phyloP scores from a whole-genome alignment of 140 eudicot species.

The Senecio squalidus region DNA sequence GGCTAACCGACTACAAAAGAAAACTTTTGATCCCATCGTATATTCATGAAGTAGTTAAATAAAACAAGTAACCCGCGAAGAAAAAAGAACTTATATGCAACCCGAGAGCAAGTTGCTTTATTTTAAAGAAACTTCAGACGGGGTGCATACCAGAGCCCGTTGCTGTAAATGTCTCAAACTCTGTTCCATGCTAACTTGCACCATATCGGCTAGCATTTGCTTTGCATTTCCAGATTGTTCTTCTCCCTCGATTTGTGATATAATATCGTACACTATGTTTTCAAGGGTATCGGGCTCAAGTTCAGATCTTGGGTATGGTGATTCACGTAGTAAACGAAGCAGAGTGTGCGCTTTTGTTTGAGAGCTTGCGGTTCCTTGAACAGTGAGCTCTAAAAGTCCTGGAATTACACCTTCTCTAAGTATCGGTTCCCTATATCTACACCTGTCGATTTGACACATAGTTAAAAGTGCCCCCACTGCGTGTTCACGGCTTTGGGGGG shows the following conservation, averaged over 20 bases:
- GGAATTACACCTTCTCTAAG: conserved; percentile 95
- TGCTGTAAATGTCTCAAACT: conserved; percentile 84
- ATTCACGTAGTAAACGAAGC: conserved; percentile 59
- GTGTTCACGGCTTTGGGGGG: conserved; percentile 82
- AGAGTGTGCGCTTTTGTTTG: conserved; percentile 72
- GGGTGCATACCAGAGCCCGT: conserved; percentile 78
- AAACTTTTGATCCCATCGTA: too few relatives aligned
- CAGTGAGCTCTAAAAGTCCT: conserved; percentile 90
- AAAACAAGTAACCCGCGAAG: too few relatives aligned
- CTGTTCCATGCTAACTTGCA: conserved; percentile 97
- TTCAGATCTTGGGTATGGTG: conserved; percentile 76
- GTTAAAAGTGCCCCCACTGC: conserved; percentile 86
- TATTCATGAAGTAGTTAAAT: conserved; percentile 13
- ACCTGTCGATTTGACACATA: conserved; percentile 75
- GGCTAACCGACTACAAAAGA: conserved; percentile 30
- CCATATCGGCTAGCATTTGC: conserved; percentile 94
- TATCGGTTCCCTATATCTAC: conserved; percentile 76
- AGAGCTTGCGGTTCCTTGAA: conserved; percentile 69
- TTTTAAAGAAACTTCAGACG: conserved; percentile 59
- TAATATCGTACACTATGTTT: conserved; percentile 64
- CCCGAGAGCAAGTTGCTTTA: conserved; percentile 18
- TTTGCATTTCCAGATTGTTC: conserved; percentile 86
- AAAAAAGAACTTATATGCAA: conserved; percentile 3
- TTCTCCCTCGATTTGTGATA: conserved; percentile 78
- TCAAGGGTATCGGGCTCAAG: conserved; percentile 69